A percentile compares a stretch with the other conserved stretches of the same genome.
These are phyloP conservation scores for Micractinium sp. DNA, from an alignment of 139 green algal genomes.

Conservation along the genomic window DNA sequence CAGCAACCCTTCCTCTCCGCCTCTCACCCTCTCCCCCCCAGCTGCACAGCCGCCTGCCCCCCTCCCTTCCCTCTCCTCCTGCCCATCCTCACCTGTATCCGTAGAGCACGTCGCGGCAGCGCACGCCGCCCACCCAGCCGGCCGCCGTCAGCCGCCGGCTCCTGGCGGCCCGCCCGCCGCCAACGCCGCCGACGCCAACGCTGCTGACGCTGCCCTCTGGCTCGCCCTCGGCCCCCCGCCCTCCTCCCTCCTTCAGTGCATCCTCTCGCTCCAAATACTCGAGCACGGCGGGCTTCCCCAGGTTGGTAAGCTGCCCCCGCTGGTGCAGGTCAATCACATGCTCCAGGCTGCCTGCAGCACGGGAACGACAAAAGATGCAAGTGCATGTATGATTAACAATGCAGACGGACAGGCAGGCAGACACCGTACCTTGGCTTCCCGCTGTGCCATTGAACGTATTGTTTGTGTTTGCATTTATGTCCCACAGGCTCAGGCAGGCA, in stretches of 20 bases:
- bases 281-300: constrained; percentile 1
- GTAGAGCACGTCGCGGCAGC: not conserved
- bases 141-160: not conserved
- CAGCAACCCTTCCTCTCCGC: too few relatives aligned
- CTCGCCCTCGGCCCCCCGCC: not conserved
- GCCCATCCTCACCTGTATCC: not conserved
- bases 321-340: constrained; percentile 45
- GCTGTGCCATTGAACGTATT: too few relatives aligned
- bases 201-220: not conserved
- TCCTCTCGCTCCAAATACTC: constrained; percentile 8
- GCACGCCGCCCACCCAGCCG: not conserved
- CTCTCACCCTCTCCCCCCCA: too few relatives aligned
- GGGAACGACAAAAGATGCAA: too few relatives aligned
- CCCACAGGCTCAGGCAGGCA: too few relatives aligned
- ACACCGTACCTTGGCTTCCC: too few relatives aligned
- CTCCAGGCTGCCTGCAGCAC: constrained; percentile 31
- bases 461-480: too few relatives aligned
- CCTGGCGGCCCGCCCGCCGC: not conserved
- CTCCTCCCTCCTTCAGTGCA: not conserved
- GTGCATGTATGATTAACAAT: too few relatives aligned
- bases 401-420: too few relatives aligned
- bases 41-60: too few relatives aligned
- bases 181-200: not conserved
- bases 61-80: too few relatives aligned
- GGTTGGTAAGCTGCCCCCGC: constrained; percentile 15